phyloP scores from a whole-genome alignment of 331 rosid species.

The Quercus phellos region DNA sequence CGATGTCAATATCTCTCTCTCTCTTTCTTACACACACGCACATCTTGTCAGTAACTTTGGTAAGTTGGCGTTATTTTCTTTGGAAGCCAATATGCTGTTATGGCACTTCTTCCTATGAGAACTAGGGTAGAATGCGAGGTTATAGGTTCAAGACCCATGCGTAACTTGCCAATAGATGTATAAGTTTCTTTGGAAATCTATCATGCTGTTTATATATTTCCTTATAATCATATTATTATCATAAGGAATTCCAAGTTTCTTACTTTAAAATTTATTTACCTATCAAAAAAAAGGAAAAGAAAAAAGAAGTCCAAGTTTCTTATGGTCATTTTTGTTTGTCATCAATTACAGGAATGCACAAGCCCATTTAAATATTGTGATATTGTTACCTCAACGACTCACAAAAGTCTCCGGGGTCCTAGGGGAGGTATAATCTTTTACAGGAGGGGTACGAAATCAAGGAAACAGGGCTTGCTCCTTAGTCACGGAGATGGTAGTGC shows the following conservation, averaged over 20 bases:
- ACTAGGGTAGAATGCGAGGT: no score
- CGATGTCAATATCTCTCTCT: no score
- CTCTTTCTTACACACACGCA: no score
- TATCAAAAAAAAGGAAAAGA: no score
- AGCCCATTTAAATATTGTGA: slow-evolving; percentile 72
- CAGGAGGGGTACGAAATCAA: slow-evolving; percentile 53
- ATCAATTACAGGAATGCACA: slow-evolving; percentile 48
- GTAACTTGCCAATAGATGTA: no score
- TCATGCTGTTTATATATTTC: neutral
- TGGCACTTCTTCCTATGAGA: no score
- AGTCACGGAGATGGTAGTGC: slow-evolving; percentile 39
- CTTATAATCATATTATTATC: neutral
- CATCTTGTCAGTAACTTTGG: neutral
- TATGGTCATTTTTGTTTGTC: slow-evolving; percentile 4
- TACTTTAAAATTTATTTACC: no score
- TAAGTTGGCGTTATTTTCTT: neutral
- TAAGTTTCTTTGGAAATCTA: no score
- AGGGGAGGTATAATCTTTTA: slow-evolving; percentile 81
- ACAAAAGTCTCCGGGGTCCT: slow-evolving; percentile 84
- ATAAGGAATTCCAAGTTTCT: no score
- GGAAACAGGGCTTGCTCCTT: slow-evolving; percentile 43
- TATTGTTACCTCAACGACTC: slow-evolving; percentile 80
- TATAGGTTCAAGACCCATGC: no score
- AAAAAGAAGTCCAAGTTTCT: neutral
- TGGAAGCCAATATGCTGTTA: no score